Conservation (phyloP, 352 stramenopile species). For the Phytophthora pluvialis region DNA sequence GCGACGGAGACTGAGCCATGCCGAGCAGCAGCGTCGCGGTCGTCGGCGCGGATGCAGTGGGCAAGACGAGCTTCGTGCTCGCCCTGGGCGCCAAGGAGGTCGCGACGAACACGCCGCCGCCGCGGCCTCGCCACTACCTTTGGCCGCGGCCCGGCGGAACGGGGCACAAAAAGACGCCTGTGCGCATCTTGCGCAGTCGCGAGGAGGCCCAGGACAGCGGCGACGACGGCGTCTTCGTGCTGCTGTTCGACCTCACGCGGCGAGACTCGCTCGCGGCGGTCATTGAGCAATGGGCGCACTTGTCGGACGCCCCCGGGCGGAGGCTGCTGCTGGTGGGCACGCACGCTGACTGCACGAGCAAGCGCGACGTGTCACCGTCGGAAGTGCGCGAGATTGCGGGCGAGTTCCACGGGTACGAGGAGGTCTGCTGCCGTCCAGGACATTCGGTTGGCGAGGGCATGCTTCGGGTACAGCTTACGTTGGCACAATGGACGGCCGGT, state of each 20-base stretch:
- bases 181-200: constrained; percentile 28
- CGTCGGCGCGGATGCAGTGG: constrained; percentile 46
- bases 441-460: constrained; percentile 30
- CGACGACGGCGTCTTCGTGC: constrained; percentile 43
- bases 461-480: constrained; percentile 25
- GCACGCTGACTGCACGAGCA: constrained; percentile 46
- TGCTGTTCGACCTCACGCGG: constrained; percentile 62
- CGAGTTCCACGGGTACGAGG: constrained; percentile 66
- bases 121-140: constrained; percentile 12
- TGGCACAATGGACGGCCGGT: constrained; percentile 31
- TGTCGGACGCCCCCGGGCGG: constrained; percentile 26
- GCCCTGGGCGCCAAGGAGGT: constrained; percentile 48
- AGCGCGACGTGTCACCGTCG: constrained; percentile 45
- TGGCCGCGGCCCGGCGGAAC: constrained; percentile 27
- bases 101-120: constrained; percentile 8
- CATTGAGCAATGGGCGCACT: constrained; percentile 50
- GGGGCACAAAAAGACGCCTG: constrained; percentile 15
- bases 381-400: constrained; percentile 52
- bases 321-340: constrained; percentile 62
- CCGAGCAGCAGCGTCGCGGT: constrained; percentile 39
- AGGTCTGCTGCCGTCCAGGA: constrained; percentile 44
- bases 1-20: constrained; percentile 18
- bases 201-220: constrained; percentile 16
- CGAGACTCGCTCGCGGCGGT: constrained; percentile 46
- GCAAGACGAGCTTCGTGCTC: constrained; percentile 59